Evolutionary conservation across 108 stramenopile species (phyloP).

Genomic region (Fistulifera pelliculosa): DNA sequence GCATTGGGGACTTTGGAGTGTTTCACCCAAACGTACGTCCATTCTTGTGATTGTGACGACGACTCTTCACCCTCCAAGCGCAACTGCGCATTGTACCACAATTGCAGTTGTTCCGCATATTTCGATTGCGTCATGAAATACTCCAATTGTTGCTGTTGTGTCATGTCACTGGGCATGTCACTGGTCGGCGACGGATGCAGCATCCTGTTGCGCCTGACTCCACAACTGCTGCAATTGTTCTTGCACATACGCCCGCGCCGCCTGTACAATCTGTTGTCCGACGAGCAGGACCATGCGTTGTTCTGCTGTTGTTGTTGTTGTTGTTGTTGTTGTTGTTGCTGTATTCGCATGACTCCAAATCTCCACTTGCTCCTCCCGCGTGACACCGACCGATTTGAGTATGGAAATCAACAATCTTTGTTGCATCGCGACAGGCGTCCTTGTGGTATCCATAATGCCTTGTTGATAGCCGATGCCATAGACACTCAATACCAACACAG

Average conservation of each 20-base stretch:
- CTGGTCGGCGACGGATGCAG: too few relatives aligned
- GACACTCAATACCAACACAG: slow-evolving; percentile 39
- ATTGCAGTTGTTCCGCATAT: slow-evolving; percentile 20
- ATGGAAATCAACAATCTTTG: slow-evolving; percentile 11
- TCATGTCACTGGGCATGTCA: slow-evolving; percentile 5
- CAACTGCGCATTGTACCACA: slow-evolving; percentile 27
- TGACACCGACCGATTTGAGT: slow-evolving; percentile 10
- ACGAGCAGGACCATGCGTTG: too few relatives aligned
- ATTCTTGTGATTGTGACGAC: slow-evolving; percentile 5
- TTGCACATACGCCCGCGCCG: slow-evolving; percentile 23
- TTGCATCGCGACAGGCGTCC: slow-evolving; percentile 8
- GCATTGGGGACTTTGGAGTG: slow-evolving; percentile 55
- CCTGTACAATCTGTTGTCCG: slow-evolving; percentile 14
- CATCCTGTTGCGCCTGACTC: slow-evolving; percentile 10
- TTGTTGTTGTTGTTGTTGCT: too few relatives aligned
- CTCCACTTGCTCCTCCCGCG: slow-evolving; percentile 1
- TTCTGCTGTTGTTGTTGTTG: too few relatives aligned
- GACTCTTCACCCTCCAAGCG: slow-evolving; percentile 12
- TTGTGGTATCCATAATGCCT: slow-evolving; percentile 43
- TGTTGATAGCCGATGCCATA: slow-evolving; percentile 60
- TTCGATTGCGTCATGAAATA: slow-evolving; percentile 5
- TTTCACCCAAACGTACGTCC: slow-evolving; percentile 52
- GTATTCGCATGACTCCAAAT: slow-evolving; percentile 1
- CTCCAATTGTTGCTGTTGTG: slow-evolving; percentile 7
- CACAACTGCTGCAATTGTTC: slow-evolving; percentile 21